Evolutionary conservation across 2,329 filamentous ascomycete genomes (phyloP).

Genomic region (Arthrobotrys entomopaga): DNA sequence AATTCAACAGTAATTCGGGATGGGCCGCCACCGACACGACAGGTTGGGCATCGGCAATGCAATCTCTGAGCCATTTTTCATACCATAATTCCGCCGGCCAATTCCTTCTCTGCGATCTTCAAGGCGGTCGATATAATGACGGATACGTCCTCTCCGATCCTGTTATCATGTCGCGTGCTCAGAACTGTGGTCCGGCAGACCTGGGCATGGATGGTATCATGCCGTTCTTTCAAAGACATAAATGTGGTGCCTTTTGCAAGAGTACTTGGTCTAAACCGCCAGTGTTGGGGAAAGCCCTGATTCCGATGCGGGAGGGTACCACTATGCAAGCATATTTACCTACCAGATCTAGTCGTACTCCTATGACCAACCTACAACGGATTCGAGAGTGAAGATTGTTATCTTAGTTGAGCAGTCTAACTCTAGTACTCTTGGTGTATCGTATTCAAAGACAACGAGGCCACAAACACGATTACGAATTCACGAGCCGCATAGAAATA

Average conservation of each 20-base stretch:
- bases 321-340: constrained; percentile 23
- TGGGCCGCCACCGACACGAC: constrained; percentile 60
- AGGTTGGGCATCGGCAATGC: constrained; percentile 62
- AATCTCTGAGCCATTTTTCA: constrained; percentile 65
- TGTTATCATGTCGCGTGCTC: constrained; percentile 62
- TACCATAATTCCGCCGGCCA: constrained; percentile 62
- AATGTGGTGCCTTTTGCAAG: constrained; percentile 61
- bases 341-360: constrained; percentile 3
- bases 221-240: constrained; percentile 63
- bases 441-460: too few relatives aligned
- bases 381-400: not conserved
- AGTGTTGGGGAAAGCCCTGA: constrained; percentile 15
- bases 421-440: too few relatives aligned
- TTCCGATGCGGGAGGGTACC: constrained; percentile 22
- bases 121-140: constrained; percentile 63
- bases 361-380: constrained; percentile 5
- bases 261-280: constrained; percentile 16
- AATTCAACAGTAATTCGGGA: constrained; percentile 65
- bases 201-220: constrained; percentile 62
- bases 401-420: too few relatives aligned
- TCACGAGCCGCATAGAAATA: too few relatives aligned
- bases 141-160: constrained; percentile 63
- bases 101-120: constrained; percentile 63
- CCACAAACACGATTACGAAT: too few relatives aligned
- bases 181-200: constrained; percentile 63